Base-by-base conservation (phyloP, 2,329 filamentous ascomycete species). In the Emericellopsis atlantica region DNA sequence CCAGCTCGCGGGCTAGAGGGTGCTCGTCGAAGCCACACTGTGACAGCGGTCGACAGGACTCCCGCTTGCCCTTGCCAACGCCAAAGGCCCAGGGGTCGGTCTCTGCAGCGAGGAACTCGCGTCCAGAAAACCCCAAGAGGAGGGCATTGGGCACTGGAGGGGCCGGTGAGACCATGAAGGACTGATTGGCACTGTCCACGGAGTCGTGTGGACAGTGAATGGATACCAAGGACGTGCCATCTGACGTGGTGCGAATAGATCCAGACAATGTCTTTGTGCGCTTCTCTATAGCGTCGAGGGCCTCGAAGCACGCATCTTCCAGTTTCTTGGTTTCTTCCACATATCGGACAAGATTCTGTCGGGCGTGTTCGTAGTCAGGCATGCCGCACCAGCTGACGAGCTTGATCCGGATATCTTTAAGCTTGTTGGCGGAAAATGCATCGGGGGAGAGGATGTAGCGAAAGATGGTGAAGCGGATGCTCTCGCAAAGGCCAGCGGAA, bases 121-220 rank as follows among this genome's bases (percentile, higher is more conserved):
- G 54, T 2, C 62, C 62, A 1, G 62, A 61, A 42, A 61, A 55
- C 6, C 62, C 60, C 39, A 46, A 51, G 9, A 64, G 51, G 0
- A 65, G 51, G 72, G 62, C 89, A 26, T 54, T 51, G 1, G 49
- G 50, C 26, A 46, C 44, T 5, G 47, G 39, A 18, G 46, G 44
- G 0, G 43, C 37, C 5, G 37, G 15, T 10, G 7, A 15, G 23
- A 31, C 37, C 22, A 16, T 16, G 15, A 32, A 3, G 11, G 11
- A 12, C 31, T 32, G 4, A 12, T 15, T 32, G 15, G 31, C 31
- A 12, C 6, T 32, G 15, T 15, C 31, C 12, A 23, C 26, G 26
- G 36, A 22, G 18, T 5, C 18, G 5, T 21, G 18, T 21, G 3
- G 18, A 21, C 18, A 21, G 18, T 21, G 18, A 21, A 21, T 3